phyloP scores from a whole-genome alignment of 2,329 filamentous ascomycete genomes.

The Trichothecium sympodiale region DNA sequence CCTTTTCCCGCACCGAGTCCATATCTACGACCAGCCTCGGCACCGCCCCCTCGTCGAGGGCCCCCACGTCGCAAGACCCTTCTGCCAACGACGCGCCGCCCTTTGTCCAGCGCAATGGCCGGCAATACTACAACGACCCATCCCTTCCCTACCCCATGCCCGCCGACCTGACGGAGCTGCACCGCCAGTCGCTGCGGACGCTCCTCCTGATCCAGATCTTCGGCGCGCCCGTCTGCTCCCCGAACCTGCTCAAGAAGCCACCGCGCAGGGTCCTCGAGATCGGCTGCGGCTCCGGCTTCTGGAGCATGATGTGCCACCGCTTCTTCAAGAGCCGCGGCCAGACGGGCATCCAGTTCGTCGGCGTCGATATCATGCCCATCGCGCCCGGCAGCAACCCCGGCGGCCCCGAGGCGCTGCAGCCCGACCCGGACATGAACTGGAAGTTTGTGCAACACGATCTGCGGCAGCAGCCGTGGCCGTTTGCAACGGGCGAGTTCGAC shows the following conservation, averaged over 20 bases:
- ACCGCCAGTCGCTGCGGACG: slow-evolving; percentile 77
- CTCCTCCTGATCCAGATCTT: slow-evolving; percentile 73
- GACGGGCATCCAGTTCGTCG: slow-evolving; percentile 63
- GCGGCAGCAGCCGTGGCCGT: slow-evolving; percentile 63
- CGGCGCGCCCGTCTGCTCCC: slow-evolving; percentile 67
- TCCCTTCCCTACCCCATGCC: slow-evolving; percentile 72
- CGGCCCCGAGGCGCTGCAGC: slow-evolving; percentile 30
- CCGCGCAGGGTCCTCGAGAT: slow-evolving; percentile 75
- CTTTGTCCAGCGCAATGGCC: slow-evolving; percentile 65
- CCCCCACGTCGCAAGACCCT: slow-evolving; percentile 37
- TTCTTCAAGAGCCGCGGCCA: slow-evolving; percentile 62
- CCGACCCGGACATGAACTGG: slow-evolving; percentile 71
- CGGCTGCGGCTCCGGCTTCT: slow-evolving; percentile 79
- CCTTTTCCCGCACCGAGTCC: slow-evolving; percentile 30
- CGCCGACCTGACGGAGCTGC: slow-evolving; percentile 75
- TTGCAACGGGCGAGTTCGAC: slow-evolving; percentile 71
- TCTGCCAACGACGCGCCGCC: slow-evolving; percentile 36
- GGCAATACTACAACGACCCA: slow-evolving; percentile 69
- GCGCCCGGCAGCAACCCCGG: slow-evolving; percentile 31
- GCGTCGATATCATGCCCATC: slow-evolving; percentile 69
- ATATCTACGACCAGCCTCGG: slow-evolving; percentile 34
- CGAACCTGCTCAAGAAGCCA: slow-evolving; percentile 51
- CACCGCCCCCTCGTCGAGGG: slow-evolving; percentile 29
- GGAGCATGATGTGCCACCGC: slow-evolving; percentile 80
- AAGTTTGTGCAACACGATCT: slow-evolving; percentile 82